Evolutionary conservation across 1,284 basidiomycete species (phyloP).

Genomic region (Amylostereum areolatum): DNA sequence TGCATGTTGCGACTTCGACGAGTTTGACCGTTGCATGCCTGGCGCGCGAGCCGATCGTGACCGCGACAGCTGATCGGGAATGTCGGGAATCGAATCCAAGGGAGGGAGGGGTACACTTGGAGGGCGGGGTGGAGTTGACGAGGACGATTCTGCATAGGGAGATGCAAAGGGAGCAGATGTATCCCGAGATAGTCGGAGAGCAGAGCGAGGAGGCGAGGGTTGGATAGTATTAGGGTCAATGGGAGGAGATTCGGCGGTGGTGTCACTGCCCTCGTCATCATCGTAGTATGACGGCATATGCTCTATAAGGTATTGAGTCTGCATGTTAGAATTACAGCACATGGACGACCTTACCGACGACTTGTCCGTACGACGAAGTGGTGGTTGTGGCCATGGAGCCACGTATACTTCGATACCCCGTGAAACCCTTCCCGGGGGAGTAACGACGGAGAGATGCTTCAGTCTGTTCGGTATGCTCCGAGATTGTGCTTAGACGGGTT

Average conservation of each 20-base stretch:
- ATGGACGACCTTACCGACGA: slow-evolving; percentile 40
- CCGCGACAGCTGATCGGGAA: slow-evolving; percentile 48
- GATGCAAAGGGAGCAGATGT: slow-evolving; percentile 50
- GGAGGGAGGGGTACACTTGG: slow-evolving; percentile 38
- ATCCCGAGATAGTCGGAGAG: slow-evolving; percentile 45
- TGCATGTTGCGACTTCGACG: slow-evolving; percentile 1
- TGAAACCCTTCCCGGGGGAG: background rate
- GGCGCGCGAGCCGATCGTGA: slow-evolving; percentile 27
- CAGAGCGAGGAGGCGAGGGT: slow-evolving; percentile 62
- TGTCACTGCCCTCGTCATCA: background rate
- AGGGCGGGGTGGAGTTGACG: slow-evolving; percentile 28
- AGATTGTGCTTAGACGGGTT: slow-evolving; percentile 50
- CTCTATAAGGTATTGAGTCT: slow-evolving; percentile 1
- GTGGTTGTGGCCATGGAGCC: slow-evolving; percentile 20
- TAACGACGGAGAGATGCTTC: slow-evolving; percentile 26
- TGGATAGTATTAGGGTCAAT: slow-evolving; percentile 58
- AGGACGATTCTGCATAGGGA: slow-evolving; percentile 39
- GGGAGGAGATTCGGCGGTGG: background rate
- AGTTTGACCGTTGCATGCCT: slow-evolving; percentile 6
- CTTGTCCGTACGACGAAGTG: slow-evolving; percentile 48
- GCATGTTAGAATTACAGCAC: background rate
- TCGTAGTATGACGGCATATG: background rate
- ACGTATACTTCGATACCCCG: background rate
- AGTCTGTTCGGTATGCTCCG: slow-evolving; percentile 58
- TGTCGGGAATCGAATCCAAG: slow-evolving; percentile 48